Evolutionary conservation across 257 asterid genomes (phyloP), one percentile per base, ranked within the genome.

Genomic region (Solanum peruvianum): DNA sequence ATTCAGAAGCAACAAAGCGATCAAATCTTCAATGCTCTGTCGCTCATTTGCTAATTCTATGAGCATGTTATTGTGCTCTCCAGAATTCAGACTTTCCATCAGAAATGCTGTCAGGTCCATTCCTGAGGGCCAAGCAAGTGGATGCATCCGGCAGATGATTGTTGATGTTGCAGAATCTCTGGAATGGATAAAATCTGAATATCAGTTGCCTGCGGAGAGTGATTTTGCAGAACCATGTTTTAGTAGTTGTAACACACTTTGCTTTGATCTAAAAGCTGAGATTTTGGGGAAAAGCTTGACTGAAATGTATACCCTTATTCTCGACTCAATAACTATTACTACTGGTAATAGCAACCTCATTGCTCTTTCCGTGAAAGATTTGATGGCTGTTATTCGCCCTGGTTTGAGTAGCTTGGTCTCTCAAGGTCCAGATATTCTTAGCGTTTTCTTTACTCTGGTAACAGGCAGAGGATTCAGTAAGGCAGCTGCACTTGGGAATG

Each of bases 41-140:
- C 86, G 89, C 56, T 87, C 94, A 78, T 86, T 88, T 88, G 87
- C 93, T 78, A 90, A 91, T 88, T 90, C 98, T 87, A 87, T 94
- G 89, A 90, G 94, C 91, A 87, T 87, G 90, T 64, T 95, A 76
- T 86, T 95, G 83, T 91, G 97, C 92, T 93, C 98, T 87, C 87
- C 89, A 37, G 92, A 93, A 83, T 95, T 97, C 89, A 91, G 93
- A 89, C 91, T 89, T 88, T 95, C 99, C 85, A 89, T 94, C 88
- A 88, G 94, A 87, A 95, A 89, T 72, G 98, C 98, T 87, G 89
- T 93, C 82, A 92, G 91, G 89, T 90, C 95, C 85, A 91, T 97
- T 87, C 99, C 99, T 14, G 99, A 97, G 92, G 98, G 99, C 88
- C 98, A 94, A 91, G 95, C 95, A 49, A 92, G 98, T 88, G 98